Evolutionary conservation across 768 basidiomycete species (phyloP).

Genomic region (Russula emetica): DNA sequence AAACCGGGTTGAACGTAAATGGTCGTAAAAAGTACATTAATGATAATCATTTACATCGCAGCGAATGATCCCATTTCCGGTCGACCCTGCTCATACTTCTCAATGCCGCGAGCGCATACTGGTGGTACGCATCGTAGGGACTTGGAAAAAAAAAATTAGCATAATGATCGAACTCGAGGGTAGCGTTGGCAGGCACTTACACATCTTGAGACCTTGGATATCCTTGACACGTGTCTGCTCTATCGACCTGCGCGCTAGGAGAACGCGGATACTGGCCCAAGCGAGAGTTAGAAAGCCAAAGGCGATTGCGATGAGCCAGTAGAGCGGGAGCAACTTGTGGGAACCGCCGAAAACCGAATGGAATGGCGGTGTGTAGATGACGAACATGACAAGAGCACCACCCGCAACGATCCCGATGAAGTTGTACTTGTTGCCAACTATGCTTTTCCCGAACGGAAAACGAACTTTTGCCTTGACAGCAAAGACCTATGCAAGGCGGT

Average conservation of each 20-base stretch:
- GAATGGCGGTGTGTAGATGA: constrained; percentile 64
- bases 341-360: constrained; percentile 67
- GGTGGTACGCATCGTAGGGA: constrained; percentile 43
- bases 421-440: constrained; percentile 58
- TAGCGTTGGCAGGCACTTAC: constrained; percentile 42
- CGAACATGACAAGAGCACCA: constrained; percentile 60
- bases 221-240: constrained; percentile 56
- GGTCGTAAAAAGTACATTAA: background rate
- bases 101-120: constrained; percentile 30
- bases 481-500: constrained; percentile 43
- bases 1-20: background rate
- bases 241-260: constrained; percentile 52
- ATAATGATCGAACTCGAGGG: background rate
- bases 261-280: constrained; percentile 57
- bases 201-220: constrained; percentile 68
- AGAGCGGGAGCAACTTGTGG: constrained; percentile 52
- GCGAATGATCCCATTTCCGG: background rate
- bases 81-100: background rate
- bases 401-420: constrained; percentile 59
- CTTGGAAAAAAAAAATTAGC: constrained; percentile 34
- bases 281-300: constrained; percentile 53
- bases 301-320: constrained; percentile 62
- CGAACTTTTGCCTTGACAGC: constrained; percentile 62
- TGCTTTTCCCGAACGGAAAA: constrained; percentile 57
- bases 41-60: background rate